Evolutionary conservation across 169 alveolate genomes (phyloP).

Genomic region (Cyclospora cayetanensis): DNA sequence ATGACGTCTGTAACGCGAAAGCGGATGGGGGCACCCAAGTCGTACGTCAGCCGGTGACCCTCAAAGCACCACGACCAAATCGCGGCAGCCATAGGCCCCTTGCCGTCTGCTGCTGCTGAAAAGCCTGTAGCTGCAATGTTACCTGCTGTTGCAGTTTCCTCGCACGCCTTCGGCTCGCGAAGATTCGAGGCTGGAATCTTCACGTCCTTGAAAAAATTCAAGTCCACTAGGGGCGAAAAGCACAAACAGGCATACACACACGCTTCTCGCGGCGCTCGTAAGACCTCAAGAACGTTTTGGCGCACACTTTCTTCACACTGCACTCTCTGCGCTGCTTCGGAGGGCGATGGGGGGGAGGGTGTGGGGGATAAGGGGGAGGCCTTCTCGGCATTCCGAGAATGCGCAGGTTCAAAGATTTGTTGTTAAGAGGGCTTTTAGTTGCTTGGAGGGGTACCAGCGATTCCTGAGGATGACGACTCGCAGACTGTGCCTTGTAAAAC

Average conservation of each 20-base stretch:
- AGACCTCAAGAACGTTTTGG: no score
- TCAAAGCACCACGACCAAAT: slow-evolving; percentile 19
- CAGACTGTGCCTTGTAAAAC: neutral
- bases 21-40: neutral
- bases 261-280: no score
- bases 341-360: no score
- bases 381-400: no score
- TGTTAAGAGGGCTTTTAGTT: no score
- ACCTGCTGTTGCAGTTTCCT: slow-evolving; percentile 12
- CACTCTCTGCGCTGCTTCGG: no score
- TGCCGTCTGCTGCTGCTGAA: slow-evolving; percentile 17
- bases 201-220: slow-evolving; percentile 20
- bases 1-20: neutral
- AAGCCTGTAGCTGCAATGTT: neutral
- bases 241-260: no score
- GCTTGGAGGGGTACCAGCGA: slow-evolving; percentile 20
- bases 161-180: slow-evolving; percentile 23
- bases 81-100: neutral
- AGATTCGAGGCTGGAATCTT: slow-evolving; percentile 12
- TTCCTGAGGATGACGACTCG: neutral
- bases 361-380: no score
- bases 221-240: no score
- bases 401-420: no score
- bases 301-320: no score
- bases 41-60: neutral